A percentile compares a stretch with the other conserved stretches of the same genome.
These are phyloP conservation scores for Pistacia atlantica DNA, from an alignment of 345 rosid species.

Conservation along the genomic window DNA sequence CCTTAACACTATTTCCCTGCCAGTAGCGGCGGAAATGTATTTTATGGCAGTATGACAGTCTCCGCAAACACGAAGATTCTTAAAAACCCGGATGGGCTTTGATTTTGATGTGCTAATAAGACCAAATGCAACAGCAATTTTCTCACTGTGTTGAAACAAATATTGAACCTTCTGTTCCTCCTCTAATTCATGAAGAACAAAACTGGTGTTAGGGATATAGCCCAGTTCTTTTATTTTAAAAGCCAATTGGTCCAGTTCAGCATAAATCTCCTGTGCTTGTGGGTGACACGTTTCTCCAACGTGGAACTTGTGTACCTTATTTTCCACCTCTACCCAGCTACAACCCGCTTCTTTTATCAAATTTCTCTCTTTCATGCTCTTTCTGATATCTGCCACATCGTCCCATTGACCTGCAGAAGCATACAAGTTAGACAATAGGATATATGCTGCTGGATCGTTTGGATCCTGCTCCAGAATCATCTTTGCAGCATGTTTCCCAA, in stretches of 20 bases:
- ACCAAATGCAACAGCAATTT: slow-evolving; percentile 74
- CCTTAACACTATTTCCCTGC: slow-evolving; percentile 71
- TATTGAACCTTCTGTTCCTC: slow-evolving; percentile 63
- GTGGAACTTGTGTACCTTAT: slow-evolving; percentile 62
- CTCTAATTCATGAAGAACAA: slow-evolving; percentile 73
- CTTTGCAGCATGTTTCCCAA: slow-evolving; percentile 59
- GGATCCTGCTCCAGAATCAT: slow-evolving; percentile 69
- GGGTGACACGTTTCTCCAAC: slow-evolving; percentile 75
- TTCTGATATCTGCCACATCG: slow-evolving; percentile 52
- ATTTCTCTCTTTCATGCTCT: slow-evolving; percentile 58
- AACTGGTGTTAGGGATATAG: slow-evolving; percentile 64
- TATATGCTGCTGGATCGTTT: slow-evolving; percentile 63
- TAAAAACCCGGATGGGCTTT: slow-evolving; percentile 64
- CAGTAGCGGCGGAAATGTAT: slow-evolving; percentile 46
- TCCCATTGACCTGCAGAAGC: slow-evolving; percentile 77
- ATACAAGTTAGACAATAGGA: slow-evolving; percentile 68
- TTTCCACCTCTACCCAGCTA: slow-evolving; percentile 77
- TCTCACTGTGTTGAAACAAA: slow-evolving; percentile 76
- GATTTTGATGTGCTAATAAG: slow-evolving; percentile 53
- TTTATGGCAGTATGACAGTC: slow-evolving; percentile 80
- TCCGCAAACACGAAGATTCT: slow-evolving; percentile 69
- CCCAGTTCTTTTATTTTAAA: slow-evolving; percentile 56
- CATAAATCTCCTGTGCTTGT: slow-evolving; percentile 41
- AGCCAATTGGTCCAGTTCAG: slow-evolving; percentile 46
- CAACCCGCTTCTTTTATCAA: slow-evolving; percentile 77